Conservation (phyloP, 1,284 basidiomycete genomes). For the Singerocomus rubriflavus region DNA sequence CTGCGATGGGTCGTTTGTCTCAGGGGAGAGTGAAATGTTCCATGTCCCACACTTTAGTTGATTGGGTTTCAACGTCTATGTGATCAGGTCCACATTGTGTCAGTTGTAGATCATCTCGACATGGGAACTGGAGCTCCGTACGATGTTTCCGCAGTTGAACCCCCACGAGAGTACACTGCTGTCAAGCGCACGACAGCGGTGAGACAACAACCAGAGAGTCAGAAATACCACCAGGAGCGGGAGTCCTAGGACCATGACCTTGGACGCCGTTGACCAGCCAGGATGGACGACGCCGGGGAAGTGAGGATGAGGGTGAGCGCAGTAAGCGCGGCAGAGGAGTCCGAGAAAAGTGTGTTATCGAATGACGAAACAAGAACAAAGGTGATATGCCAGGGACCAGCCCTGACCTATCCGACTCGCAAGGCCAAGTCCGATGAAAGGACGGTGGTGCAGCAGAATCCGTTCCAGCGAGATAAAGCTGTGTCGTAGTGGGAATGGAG, state of each 20-base stretch:
- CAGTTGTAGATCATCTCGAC: background rate
- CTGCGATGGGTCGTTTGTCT: background rate
- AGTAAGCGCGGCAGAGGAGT: background rate
- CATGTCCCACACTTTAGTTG: conserved; percentile 17
- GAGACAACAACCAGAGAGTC: conserved; percentile 1
- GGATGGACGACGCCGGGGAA: background rate
- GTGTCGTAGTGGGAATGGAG: background rate
- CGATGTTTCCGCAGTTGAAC: background rate
- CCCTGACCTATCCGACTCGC: background rate
- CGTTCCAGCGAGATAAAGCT: background rate
- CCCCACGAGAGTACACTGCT: background rate
- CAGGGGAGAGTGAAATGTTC: conserved; percentile 4
- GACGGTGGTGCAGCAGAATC: background rate
- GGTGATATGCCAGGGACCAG: conserved; percentile 1
- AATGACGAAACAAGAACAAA: background rate
- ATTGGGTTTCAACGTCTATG: background rate
- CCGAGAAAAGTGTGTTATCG: background rate
- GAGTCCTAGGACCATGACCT: conserved; percentile 6
- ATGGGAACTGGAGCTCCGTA: background rate
- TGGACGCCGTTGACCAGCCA: conserved; percentile 3
- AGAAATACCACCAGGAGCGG: background rate
- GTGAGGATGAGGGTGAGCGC: background rate
- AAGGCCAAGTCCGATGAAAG: background rate
- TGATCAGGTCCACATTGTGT: background rate
- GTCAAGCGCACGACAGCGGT: conserved; percentile 5